phyloP scores from a whole-genome alignment of 805 yeast genomes.

The Candida sakaeoensis region DNA sequence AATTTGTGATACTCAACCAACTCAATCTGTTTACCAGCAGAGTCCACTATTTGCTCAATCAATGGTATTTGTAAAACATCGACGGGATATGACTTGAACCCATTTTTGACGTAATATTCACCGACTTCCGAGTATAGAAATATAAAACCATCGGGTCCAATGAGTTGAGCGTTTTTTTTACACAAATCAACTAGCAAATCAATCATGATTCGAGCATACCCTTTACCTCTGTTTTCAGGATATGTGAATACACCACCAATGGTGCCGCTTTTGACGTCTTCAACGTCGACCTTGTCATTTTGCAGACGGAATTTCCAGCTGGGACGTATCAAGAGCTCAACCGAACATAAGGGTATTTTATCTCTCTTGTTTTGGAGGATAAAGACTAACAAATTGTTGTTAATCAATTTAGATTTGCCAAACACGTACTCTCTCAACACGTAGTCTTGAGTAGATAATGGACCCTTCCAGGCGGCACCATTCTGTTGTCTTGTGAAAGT shows the following conservation, averaged over 20 bases:
- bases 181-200: conserved; percentile 29
- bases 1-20: conserved; percentile 29
- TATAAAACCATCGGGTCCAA: conserved; percentile 32
- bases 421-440: conserved; percentile 30
- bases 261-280: conserved; percentile 27
- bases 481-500: conserved; percentile 33
- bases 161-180: conserved; percentile 12
- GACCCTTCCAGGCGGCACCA: conserved; percentile 34
- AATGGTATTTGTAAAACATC: conserved; percentile 26
- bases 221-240: conserved; percentile 33
- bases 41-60: conserved; percentile 1
- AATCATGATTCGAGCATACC: conserved; percentile 37
- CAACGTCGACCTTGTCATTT: conserved; percentile 1
- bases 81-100: conserved; percentile 36
- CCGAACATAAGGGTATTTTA: conserved; percentile 24
- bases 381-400: conserved; percentile 13
- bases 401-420: conserved; percentile 18
- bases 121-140: conserved; percentile 43
- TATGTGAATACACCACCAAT: conserved; percentile 42
- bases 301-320: conserved; percentile 21
- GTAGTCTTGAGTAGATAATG: conserved; percentile 30
- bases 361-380: conserved; percentile 15
- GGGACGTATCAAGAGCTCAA: conserved; percentile 32
- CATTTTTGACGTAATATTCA: conserved; percentile 36
- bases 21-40: conserved; percentile 8